Conservation (phyloP, 495 filamentous ascomycete species). For the Penicillium bialowiezense region DNA sequence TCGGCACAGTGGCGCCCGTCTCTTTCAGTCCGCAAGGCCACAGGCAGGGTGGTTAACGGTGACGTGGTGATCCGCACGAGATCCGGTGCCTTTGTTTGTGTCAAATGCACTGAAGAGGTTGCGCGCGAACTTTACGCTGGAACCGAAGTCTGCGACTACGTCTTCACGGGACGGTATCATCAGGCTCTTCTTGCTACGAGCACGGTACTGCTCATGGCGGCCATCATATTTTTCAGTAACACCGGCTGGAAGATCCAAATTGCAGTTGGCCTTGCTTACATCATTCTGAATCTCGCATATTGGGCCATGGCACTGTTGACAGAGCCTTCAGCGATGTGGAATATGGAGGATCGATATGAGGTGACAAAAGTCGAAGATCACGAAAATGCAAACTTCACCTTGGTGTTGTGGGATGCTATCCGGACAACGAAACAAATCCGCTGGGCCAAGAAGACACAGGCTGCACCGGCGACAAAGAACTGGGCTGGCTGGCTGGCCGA, state of each 20-base stretch:
- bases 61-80: conserved; percentile 62
- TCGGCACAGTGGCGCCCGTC: conserved; percentile 46
- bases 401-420: conserved; percentile 55
- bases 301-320: conserved; percentile 35
- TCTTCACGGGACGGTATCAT: conserved; percentile 36
- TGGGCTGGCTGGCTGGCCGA: conserved; percentile 52
- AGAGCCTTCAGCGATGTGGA: conserved; percentile 1
- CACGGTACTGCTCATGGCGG: conserved; percentile 59
- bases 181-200: conserved; percentile 54
- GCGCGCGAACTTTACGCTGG: conserved; percentile 63
- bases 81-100: conserved; percentile 57
- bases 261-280: conserved; percentile 53
- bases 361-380: conserved; percentile 9
- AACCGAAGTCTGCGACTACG: conserved; percentile 55
- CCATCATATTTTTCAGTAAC: conserved; percentile 60
- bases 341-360: conserved; percentile 21
- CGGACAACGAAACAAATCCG: conserved; percentile 46
- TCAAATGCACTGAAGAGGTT: conserved; percentile 61
- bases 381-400: conserved; percentile 39
- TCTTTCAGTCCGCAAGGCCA: conserved; percentile 46
- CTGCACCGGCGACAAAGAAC: conserved; percentile 44
- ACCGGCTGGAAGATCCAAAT: conserved; percentile 57
- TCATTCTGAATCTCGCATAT: conserved; percentile 58
- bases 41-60: conserved; percentile 50
- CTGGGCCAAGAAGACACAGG: conserved; percentile 46